Conservation (phyloP, 306 rosid species). For the Rosa multiflora region DNA sequence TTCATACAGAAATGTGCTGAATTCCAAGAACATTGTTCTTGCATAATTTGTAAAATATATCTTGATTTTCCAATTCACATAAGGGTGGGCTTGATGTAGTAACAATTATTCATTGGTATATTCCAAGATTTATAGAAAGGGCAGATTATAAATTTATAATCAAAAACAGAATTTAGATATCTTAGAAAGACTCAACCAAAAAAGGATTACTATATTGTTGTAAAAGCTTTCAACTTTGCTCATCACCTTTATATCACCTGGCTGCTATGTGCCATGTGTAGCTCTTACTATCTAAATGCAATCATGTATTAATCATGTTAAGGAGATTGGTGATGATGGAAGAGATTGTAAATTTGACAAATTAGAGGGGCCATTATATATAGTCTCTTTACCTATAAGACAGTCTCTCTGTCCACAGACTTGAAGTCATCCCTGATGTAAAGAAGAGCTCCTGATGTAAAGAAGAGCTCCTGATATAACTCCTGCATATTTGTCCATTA, state of each 20-base stretch:
- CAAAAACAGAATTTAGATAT: too few relatives aligned
- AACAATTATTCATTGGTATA: background rate
- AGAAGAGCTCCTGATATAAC: slow-evolving; percentile 65
- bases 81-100: background rate
- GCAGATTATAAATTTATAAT: too few relatives aligned
- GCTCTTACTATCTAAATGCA: too few relatives aligned
- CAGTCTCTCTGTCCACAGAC: slow-evolving; percentile 36
- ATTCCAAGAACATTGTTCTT: too few relatives aligned
- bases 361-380: background rate
- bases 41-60: too few relatives aligned
- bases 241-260: too few relatives aligned
- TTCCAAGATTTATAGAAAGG: too few relatives aligned
- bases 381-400: slow-evolving; percentile 40
- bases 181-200: too few relatives aligned
- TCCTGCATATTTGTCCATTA: slow-evolving; percentile 32
- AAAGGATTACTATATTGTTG: background rate
- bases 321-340: background rate
- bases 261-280: too few relatives aligned
- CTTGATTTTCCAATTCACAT: too few relatives aligned
- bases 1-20: too few relatives aligned
- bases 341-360: background rate
- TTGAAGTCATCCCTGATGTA: slow-evolving; percentile 62
- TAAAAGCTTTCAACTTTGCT: background rate
- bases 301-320: background rate
- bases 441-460: slow-evolving; percentile 59